Evolutionary conservation across 2,329 filamentous ascomycete species (phyloP).

Genomic region (Penicillium sp.): DNA sequence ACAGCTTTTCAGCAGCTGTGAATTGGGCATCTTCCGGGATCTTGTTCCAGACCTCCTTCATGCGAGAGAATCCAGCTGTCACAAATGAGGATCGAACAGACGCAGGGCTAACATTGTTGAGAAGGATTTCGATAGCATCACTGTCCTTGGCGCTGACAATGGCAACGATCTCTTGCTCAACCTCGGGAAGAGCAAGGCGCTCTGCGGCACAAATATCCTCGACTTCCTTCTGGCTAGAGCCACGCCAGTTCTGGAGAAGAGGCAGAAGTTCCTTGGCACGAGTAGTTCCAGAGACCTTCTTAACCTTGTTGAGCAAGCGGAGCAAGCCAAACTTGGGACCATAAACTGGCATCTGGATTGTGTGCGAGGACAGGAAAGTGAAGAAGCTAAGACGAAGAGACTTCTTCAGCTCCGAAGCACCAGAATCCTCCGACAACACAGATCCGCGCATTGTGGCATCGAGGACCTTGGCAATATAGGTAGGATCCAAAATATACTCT

Average conservation of each 20-base stretch:
- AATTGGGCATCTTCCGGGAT: slow-evolving; percentile 40
- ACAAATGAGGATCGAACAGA: slow-evolving; percentile 58
- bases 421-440: slow-evolving; percentile 30
- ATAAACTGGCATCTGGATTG: slow-evolving; percentile 66
- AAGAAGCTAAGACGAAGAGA: slow-evolving; percentile 65
- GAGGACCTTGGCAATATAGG: slow-evolving; percentile 67
- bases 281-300: slow-evolving; percentile 69
- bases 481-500: slow-evolving; percentile 79
- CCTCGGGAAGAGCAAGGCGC: slow-evolving; percentile 47
- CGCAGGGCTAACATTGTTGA: slow-evolving; percentile 50
- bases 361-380: slow-evolving; percentile 72
- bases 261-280: slow-evolving; percentile 78
- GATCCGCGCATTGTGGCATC: slow-evolving; percentile 59
- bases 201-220: slow-evolving; percentile 51
- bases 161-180: slow-evolving; percentile 55
- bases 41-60: slow-evolving; percentile 69
- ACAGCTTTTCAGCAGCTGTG: slow-evolving; percentile 37
- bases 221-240: slow-evolving; percentile 54
- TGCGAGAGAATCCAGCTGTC: slow-evolving; percentile 65
- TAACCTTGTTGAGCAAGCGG: slow-evolving; percentile 69
- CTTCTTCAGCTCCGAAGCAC: slow-evolving; percentile 60
- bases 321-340: slow-evolving; percentile 71
- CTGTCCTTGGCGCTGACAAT: slow-evolving; percentile 58
- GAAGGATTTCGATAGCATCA: slow-evolving; percentile 57
- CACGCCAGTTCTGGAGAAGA: slow-evolving; percentile 68